Conservation (phyloP, 768 basidiomycete genomes). For the Dioszegia hungarica region DNA sequence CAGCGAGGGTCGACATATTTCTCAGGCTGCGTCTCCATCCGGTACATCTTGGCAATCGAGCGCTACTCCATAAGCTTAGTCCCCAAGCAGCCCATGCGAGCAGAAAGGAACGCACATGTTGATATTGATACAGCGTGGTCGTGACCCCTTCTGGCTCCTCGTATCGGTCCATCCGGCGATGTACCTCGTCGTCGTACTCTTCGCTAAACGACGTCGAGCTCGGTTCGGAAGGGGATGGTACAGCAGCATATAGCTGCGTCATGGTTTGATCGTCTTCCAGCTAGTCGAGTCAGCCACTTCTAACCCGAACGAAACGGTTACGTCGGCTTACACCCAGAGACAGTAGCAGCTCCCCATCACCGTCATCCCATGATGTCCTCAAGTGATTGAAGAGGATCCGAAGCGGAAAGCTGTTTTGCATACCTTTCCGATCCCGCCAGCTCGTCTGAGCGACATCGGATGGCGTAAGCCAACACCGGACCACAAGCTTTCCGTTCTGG, state of each 20-base stretch:
- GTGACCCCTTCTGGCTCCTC: constrained; percentile 21
- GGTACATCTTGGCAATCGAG: constrained; percentile 29
- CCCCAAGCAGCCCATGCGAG: not conserved
- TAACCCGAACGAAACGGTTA: too few relatives aligned
- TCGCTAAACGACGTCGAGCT: not conserved
- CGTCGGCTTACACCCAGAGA: too few relatives aligned
- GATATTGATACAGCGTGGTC: constrained; percentile 25
- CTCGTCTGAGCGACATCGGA: too few relatives aligned
- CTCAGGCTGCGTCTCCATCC: constrained; percentile 33
- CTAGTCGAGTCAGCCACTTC: too few relatives aligned
- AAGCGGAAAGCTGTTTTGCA: too few relatives aligned
- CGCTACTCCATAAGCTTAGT: constrained; percentile 11
- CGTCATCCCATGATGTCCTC: too few relatives aligned
- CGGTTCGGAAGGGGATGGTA: constrained; percentile 28
- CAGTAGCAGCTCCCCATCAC: too few relatives aligned
- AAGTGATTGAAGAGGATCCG: too few relatives aligned
- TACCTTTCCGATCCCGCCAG: too few relatives aligned
- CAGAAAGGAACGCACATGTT: constrained; percentile 25
- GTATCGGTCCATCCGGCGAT: constrained; percentile 6
- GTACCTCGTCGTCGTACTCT: constrained; percentile 14
- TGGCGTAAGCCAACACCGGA: too few relatives aligned
- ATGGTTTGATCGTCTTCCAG: too few relatives aligned
- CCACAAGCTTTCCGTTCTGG: too few relatives aligned
- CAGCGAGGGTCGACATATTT: constrained; percentile 29
- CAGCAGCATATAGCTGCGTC: constrained; percentile 26